Base-by-base conservation (phyloP, 768 basidiomycete genomes). In the Leccinum subgranulosum region DNA sequence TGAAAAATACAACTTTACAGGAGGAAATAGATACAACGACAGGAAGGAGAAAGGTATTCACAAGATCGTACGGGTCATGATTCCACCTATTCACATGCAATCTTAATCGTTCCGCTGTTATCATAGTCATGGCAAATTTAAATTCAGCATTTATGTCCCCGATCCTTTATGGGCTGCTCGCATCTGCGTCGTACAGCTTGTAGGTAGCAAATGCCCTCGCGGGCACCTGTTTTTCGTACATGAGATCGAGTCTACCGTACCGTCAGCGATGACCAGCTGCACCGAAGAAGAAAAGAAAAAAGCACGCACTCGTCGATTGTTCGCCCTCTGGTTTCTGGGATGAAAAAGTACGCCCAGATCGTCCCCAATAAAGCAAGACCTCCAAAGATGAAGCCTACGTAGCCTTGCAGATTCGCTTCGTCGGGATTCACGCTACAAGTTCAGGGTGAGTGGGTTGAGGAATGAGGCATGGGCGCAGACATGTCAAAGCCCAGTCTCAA, bases 291-390 rank as follows among this genome's bases (percentile, higher is more conserved):
- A 11, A 47, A 33, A 45, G 3, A 6, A 15, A 15, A 23, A 23
- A 31, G 17, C n/a, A 71, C 69, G 58, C 45, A 67, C 63, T 72
- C 70, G 19, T 72, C 65, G n/a, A 70, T 60, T 6, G 69, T 72
- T 15, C 70, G 61, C 7, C 66, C 60, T 34, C 33, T 64, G 12
- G 69, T 71, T 29, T 69, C 68, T 0, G 69, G 67, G 12, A 69
- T 71, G 31, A 65, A 71, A 27, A 69, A 61, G 34, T 64, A 69
- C 8, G 65, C 51, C 67, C 69, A 69, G n/a, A 67, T 17, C 4
- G 61, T 52, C 19, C 68, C 70, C 12, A 12, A 17, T 6, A 67
- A 52, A 1, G 59, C 59, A 8, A 72, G 55, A 41, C 65, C 68
- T 0, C 70, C 68, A 61, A 67, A 72, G 46, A 70, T 48, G 51